Base-by-base conservation (phyloP, 306 rosid genomes). In the Trifolium repens region DNA sequence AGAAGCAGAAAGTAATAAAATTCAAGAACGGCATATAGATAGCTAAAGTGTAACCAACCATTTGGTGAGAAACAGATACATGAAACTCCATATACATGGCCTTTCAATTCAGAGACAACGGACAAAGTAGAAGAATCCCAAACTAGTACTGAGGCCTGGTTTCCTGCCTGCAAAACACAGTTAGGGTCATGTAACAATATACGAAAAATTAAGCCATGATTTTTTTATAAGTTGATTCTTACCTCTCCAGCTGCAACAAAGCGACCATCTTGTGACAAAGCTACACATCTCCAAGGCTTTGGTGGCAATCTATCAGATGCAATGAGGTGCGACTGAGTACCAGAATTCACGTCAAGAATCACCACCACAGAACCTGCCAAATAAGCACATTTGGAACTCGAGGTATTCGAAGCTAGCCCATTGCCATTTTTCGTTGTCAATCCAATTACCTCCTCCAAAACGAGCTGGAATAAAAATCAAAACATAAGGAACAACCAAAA, bases 191-290 rank as follows among this genome's bases (percentile, higher is more conserved):
- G 39, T 57, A 50, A 14, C 5, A 72, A 27, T 16, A 53, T 19
- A 16, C 73, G 8, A 59, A 30, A 49, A 32, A 65, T 53, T 58
- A 77, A 70, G 77, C 42, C 75, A 77, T 27, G 30, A 39, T 40
- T 24, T 47, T 24, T 54, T 26, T 52, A 53, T 27, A 60, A 80
- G 55, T 27, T 11, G 63, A 88, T 22, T 42, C 35, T 27, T 75
- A 91, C 97, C 94, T 87, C 97, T 67, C 91, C 97, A 22, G 94
- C 94, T 1, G 92, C 92, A 13, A 87, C 73, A 77, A 89, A 87
- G 73, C 82, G 86, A 13, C 92, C 92, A 74, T 89, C 89, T 49
- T 32, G 75, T 53, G 97, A 83, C 83, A 91, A 59, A 30, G 91
- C 92, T 2, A 91, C 91, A 76, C 97, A 91, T 79, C 84, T 77